Percentiles rank a stretch among this genome's conserved stretches.
phyloP scores from a whole-genome alignment of 2,329 filamentous ascomycete genomes.

The Whalleya microplaca region DNA sequence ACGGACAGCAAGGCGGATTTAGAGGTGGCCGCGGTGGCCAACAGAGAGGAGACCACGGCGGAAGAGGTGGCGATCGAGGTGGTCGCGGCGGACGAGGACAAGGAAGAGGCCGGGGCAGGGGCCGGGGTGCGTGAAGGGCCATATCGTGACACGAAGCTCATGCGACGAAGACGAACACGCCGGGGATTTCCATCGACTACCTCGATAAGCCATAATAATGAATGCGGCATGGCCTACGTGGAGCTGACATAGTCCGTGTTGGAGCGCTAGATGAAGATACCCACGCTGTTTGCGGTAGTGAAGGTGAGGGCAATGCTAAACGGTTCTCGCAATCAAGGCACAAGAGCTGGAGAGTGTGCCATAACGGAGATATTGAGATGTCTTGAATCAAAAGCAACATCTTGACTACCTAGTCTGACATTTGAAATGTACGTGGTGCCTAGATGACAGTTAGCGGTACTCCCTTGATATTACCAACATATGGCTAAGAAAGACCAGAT shows the following conservation, averaged over 20 bases:
- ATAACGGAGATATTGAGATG: background rate
- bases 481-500: background rate
- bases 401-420: background rate
- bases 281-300: constrained; percentile 14
- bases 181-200: background rate
- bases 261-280: constrained; percentile 17
- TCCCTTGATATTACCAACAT: background rate
- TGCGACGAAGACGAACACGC: background rate
- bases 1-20: constrained; percentile 65
- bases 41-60: constrained; percentile 61
- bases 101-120: constrained; percentile 50
- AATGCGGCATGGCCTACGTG: background rate
- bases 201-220: background rate
- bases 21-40: constrained; percentile 67
- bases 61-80: constrained; percentile 59
- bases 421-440: background rate
- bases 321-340: background rate
- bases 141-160: background rate
- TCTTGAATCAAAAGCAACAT: background rate
- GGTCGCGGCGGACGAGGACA: constrained; percentile 58
- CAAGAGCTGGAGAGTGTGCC: background rate
- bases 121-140: constrained; percentile 40
- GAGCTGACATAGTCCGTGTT: constrained; percentile 1
- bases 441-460: background rate
- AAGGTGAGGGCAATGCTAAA: constrained; percentile 6